Conservation (phyloP, 371 early-diverging fungal genomes). For the Lichtheimia hyalospora region DNA sequence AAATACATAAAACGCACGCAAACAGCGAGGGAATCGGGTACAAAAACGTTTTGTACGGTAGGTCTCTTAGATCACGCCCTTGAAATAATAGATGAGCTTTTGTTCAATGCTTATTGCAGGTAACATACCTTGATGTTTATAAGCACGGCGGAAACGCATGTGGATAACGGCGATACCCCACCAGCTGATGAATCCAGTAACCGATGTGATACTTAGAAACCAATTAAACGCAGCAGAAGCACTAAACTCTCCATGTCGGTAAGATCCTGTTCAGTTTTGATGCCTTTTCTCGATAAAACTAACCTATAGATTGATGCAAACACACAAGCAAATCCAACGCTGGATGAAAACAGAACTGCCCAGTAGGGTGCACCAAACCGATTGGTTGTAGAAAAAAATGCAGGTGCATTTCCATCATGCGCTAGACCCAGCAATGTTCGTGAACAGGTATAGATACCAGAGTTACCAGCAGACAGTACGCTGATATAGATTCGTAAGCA, state of each 20-base stretch:
- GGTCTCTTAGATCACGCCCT: slow-evolving; percentile 49
- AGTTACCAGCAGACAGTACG: slow-evolving; percentile 72
- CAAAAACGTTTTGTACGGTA: slow-evolving; percentile 70
- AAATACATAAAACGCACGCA: slow-evolving; percentile 43
- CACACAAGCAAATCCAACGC: slow-evolving; percentile 56
- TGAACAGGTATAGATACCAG: slow-evolving; percentile 67
- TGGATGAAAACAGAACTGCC: slow-evolving; percentile 54
- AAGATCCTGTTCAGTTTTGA: too few species aligned
- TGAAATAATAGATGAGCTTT: background rate
- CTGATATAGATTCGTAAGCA: slow-evolving; percentile 18
- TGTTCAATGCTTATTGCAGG: background rate
- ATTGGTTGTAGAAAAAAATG: slow-evolving; percentile 45
- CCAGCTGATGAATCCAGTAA: slow-evolving; percentile 81
- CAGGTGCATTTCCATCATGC: slow-evolving; percentile 65
- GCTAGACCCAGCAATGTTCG: slow-evolving; percentile 66
- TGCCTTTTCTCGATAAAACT: background rate
- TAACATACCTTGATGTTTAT: slow-evolving; percentile 58
- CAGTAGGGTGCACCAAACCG: slow-evolving; percentile 56
- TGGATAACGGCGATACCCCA: slow-evolving; percentile 66
- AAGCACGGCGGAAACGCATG: slow-evolving; percentile 81
- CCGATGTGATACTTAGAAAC: slow-evolving; percentile 71
- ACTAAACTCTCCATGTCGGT: slow-evolving; percentile 11
- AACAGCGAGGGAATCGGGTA: slow-evolving; percentile 67
- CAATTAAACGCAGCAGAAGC: slow-evolving; percentile 64
- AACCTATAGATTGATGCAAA: slow-evolving; percentile 51